phyloP scores from a whole-genome alignment of 352 stramenopile genomes.

The Phytophthora aleatoria region DNA sequence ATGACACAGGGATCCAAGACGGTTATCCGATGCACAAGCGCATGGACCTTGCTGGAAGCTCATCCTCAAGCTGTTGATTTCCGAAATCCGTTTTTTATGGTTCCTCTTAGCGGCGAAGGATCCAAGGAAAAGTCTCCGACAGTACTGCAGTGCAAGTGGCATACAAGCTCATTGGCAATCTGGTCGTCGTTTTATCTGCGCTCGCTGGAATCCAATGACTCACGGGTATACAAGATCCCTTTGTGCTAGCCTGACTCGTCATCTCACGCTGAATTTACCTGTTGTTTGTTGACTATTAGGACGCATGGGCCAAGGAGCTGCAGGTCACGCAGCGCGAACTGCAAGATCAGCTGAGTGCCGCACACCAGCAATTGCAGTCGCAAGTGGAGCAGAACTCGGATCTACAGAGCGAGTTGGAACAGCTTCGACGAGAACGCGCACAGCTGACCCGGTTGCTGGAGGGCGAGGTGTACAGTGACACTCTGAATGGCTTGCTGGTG shows the following conservation, averaged over 20 bases:
- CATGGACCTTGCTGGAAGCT: slow-evolving; percentile 63
- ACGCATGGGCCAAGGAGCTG: slow-evolving; percentile 84
- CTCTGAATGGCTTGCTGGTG: slow-evolving; percentile 61
- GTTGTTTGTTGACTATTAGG: slow-evolving; percentile 36
- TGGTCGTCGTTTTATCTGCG: slow-evolving; percentile 88
- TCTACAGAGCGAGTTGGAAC: slow-evolving; percentile 69
- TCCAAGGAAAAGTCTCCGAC: slow-evolving; percentile 58
- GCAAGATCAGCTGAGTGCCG: slow-evolving; percentile 65
- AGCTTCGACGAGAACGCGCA: slow-evolving; percentile 66
- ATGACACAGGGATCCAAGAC: slow-evolving; percentile 58
- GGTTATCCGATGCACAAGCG: slow-evolving; percentile 60
- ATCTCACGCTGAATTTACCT: slow-evolving; percentile 17
- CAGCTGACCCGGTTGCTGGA: slow-evolving; percentile 62
- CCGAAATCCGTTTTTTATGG: slow-evolving; percentile 81
- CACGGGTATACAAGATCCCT: slow-evolving; percentile 72
- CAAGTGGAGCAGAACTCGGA: slow-evolving; percentile 80
- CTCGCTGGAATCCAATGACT: slow-evolving; percentile 82
- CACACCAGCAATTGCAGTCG: slow-evolving; percentile 68
- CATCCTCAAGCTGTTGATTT: slow-evolving; percentile 56
- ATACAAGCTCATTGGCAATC: slow-evolving; percentile 80
- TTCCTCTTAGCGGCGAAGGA: slow-evolving; percentile 43
- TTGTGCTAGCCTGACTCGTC: slow-evolving; percentile 8
- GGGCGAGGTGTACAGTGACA: slow-evolving; percentile 79
- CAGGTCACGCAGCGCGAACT: slow-evolving; percentile 81
- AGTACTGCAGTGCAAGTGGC: slow-evolving; percentile 88